Evolutionary conservation across 805 yeast species (phyloP), one percentile per base, ranked within the genome.

Genomic region (Schwanniomyces pseudopolymorphus): DNA sequence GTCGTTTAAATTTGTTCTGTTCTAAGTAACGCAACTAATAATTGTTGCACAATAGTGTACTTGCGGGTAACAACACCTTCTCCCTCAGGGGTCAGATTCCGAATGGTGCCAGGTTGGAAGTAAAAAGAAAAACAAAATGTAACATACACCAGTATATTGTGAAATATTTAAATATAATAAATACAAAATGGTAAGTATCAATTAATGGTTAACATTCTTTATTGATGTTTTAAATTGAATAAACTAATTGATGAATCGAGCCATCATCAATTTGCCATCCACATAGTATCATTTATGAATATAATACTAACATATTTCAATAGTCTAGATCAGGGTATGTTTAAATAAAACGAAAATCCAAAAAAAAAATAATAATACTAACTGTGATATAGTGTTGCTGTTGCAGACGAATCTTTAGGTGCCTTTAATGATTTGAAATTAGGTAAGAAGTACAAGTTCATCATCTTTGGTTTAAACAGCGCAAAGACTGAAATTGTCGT

Each of bases 391-490:
- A 72, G 77, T 61, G 78, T 69, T 56, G 60, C 78, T 56, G 71
- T 69, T 60, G 70, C 77, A 43, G 94, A 92, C 70, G 97, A 90
- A 67, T 89, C 97, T 56, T 80, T 92, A 67, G 77, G 82, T 58
- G 96, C 97, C 48, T 94, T 91, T 85, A 89, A 92, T 69, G 97
- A 91, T 66, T 83, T 94, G 73, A 94, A 94, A 79, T 81, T 92
- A 66, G 96, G 97, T 59, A 89, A 88, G 76, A 87, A 87, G 75
- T 76, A 72, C 77, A 92, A 87, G 78, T 94, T 79, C 67, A 77
- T 94, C 61, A 80, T 94, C 60, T 94, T 78, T 72, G 79, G 82
- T 53, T 78, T 94, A 70, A 90, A 87, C 72, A 90, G 85, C 57
- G 75, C 79, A 63, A 90, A 89, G 77, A 90, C 98, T 53, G 85